Evolutionary conservation across 2,329 filamentous ascomycete species (phyloP).

Genomic region (Epicoccum nigrum): DNA sequence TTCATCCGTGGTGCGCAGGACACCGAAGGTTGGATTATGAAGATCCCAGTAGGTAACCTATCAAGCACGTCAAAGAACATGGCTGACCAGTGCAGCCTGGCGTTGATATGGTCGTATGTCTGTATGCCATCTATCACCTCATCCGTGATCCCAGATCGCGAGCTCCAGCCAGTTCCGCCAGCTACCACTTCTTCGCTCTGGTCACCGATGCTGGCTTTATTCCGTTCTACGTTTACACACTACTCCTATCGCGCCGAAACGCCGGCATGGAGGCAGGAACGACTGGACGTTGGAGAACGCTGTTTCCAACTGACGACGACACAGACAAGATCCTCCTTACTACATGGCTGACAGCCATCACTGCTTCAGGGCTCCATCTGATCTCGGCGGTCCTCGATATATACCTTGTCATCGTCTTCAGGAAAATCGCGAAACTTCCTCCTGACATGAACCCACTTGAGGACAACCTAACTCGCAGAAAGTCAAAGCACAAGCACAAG

Average conservation of each 20-base stretch:
- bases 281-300: constrained; percentile 68
- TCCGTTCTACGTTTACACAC: constrained; percentile 67
- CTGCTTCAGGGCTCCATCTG: constrained; percentile 70
- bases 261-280: constrained; percentile 54
- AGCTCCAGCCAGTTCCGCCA: constrained; percentile 79
- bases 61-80: not conserved
- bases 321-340: constrained; percentile 67
- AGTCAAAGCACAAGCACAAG: constrained; percentile 74
- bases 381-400: constrained; percentile 72
- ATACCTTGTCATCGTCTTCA: constrained; percentile 80
- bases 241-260: constrained; percentile 60
- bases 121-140: constrained; percentile 84
- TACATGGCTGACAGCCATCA: constrained; percentile 71
- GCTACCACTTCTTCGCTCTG: constrained; percentile 85
- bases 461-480: constrained; percentile 76
- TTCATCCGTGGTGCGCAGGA: constrained; percentile 72
- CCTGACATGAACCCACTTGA: constrained; percentile 97
- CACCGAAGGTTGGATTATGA: constrained; percentile 74
- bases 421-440: constrained; percentile 79
- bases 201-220: constrained; percentile 72
- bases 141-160: constrained; percentile 71
- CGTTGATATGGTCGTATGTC: constrained; percentile 71
- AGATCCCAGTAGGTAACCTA: constrained; percentile 68
- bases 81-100: constrained; percentile 64
- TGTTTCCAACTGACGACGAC: constrained; percentile 63